Base-by-base conservation (phyloP, 108 stramenopile genomes). In the Nitzschia inconspicua region DNA sequence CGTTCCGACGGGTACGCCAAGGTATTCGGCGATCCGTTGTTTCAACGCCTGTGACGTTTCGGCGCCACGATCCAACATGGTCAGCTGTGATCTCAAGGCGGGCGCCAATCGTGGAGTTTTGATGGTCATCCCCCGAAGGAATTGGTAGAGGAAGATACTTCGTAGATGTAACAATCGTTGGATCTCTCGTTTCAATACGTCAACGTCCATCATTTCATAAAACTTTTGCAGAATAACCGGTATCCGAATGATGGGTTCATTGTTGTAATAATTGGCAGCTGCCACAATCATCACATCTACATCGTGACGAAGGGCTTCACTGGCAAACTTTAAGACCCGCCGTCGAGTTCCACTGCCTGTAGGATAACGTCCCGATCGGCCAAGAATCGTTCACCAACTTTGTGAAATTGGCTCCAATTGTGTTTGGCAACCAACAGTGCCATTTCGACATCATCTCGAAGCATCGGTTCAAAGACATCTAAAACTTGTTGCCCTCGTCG, bases 1-100 rank as follows among this genome's bases (percentile, higher is more conserved):
- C 11, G 28, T 28, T 4, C 62, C 67, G 3, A 58, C 6, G 9
- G 73, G 66, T 5, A 75, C 73, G 5, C 60, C 73, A 29, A 66
- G 34, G 40, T 61, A 75, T 47, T 70, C 60, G 19, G 53, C 66
- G 63, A 75, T 63, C 10, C 63, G 41, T 44, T 35, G 24, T 35
- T 68, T 75, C 25, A 75, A 68, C 19, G 66, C 66, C 59, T 75
- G 46, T 7, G 60, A 58, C 5, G 73, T 75, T 58, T 75, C 73
- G 0, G 52, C 42, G 8, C 73, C 73, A 10, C 61, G 44, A 51
- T 75, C 59, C 24, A 75, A 34, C 73, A 75, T 64, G 13, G 48
- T 8, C 19, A 75, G 57, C 2, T 55, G 32, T 18, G 46, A 46
- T 54, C 65, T 31, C 20, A 24, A 31, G 14, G 11, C 36, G 3